A percentile compares a stretch with the other conserved stretches of the same genome.
These are phyloP conservation scores for Bruguiera gymnorhiza DNA, from an alignment of 345 rosid species.

Conservation along the genomic window DNA sequence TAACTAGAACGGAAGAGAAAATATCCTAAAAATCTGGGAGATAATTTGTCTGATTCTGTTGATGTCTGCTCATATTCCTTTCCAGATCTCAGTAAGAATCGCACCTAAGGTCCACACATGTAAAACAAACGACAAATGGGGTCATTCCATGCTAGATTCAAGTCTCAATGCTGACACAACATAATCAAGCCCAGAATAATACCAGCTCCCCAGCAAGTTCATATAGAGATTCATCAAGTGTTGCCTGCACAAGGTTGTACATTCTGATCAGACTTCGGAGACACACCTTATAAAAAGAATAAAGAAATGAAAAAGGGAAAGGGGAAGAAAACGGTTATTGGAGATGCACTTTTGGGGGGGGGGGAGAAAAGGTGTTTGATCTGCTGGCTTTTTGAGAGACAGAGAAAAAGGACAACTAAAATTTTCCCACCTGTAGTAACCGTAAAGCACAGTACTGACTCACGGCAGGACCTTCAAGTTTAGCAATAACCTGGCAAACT, in stretches of 20 bases:
- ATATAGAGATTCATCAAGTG: constrained; percentile 91
- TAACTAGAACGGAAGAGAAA: constrained; percentile 76
- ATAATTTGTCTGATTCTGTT: constrained; percentile 64
- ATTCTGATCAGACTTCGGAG: constrained; percentile 11
- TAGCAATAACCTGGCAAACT: constrained; percentile 76
- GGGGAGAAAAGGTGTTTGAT: too few relatives aligned
- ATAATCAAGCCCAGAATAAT: constrained; percentile 22
- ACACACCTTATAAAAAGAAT: constrained; percentile 10
- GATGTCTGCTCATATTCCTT: constrained; percentile 81
- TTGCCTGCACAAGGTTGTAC: constrained; percentile 59
- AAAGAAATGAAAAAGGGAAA: neutral
- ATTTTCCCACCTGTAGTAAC: constrained; percentile 62
- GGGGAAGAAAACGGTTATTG: neutral
- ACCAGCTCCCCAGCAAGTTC: constrained; percentile 99
- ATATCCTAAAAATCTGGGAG: constrained; percentile 87
- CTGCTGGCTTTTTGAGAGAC: too few relatives aligned
- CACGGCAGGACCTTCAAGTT: constrained; percentile 98
- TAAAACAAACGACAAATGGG: constrained; percentile 9
- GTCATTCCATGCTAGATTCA: constrained; percentile 7
- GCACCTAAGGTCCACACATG: constrained; percentile 54
- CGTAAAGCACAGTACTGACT: constrained; percentile 97
- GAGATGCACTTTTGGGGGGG: too few relatives aligned
- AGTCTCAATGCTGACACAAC: constrained; percentile 7
- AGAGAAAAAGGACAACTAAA: constrained; percentile 5
- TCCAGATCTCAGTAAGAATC: constrained; percentile 95